phyloP scores from a whole-genome alignment of 75 land plant genomes.

The Pinus albicaulis region DNA sequence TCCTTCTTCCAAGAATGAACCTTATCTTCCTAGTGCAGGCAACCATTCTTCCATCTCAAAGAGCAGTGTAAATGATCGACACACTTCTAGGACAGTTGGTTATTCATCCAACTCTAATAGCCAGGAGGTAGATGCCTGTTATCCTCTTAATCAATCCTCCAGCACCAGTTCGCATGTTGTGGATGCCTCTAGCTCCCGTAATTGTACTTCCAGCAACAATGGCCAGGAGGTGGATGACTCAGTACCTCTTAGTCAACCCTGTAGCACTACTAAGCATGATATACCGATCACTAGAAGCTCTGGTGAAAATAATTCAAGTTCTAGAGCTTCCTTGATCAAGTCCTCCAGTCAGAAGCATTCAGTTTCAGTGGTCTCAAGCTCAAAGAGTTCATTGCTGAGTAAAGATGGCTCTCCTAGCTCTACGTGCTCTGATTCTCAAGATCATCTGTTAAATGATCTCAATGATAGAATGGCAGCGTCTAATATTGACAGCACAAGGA shows the following conservation, averaged over 20 bases:
- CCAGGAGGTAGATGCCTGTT: not conserved
- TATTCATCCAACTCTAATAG: not conserved
- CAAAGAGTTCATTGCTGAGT: slow-evolving; percentile 2
- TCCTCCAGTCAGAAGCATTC: slow-evolving; percentile 1
- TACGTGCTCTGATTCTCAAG: not conserved
- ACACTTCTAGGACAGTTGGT: not conserved
- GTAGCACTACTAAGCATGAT: not conserved
- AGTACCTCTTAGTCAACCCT: not conserved
- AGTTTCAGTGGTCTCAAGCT: not conserved
- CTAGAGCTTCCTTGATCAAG: not conserved
- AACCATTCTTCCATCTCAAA: not conserved
- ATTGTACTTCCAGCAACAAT: not conserved
- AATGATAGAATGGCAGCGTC: not conserved
- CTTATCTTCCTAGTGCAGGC: not conserved
- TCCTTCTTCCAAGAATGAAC: not conserved
- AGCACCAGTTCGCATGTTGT: not conserved
- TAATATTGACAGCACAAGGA: not conserved
- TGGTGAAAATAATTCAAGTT: not conserved
- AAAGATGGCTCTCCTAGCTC: slow-evolving; percentile 5
- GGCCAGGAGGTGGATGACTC: not conserved
- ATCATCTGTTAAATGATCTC: not conserved
- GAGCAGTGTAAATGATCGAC: not conserved
- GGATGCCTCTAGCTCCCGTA: not conserved
- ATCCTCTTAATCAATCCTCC: not conserved
- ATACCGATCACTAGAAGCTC: not conserved